Percentiles rank a stretch among this genome's conserved stretches.
Conservation (phyloP, 2,329 filamentous ascomycete genomes). For the Grosmannia clavigera region DNA sequence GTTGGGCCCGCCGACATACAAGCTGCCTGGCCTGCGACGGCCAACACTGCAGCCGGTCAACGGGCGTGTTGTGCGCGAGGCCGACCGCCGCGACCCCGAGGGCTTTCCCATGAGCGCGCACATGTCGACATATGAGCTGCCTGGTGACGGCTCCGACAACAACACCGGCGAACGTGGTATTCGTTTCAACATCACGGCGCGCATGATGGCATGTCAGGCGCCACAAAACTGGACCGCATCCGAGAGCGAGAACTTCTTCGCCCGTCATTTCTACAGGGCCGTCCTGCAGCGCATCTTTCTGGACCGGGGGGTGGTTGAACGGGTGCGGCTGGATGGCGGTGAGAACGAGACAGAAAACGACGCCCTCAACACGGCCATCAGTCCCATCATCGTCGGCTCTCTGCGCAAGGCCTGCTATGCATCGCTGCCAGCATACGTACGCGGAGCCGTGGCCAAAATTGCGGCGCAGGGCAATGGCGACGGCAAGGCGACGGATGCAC, state of each 20-base stretch:
- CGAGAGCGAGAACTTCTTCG: constrained; percentile 83
- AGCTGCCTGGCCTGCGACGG: constrained; percentile 58
- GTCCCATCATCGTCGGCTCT: constrained; percentile 77
- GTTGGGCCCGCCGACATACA: constrained; percentile 75
- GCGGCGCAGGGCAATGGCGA: constrained; percentile 7
- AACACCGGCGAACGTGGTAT: constrained; percentile 41
- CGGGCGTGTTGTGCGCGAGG: constrained; percentile 55
- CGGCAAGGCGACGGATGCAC: constrained; percentile 15
- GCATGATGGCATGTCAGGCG: constrained; percentile 97
- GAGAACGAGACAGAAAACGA: constrained; percentile 10
- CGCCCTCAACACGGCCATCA: constrained; percentile 46
- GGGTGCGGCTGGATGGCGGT: constrained; percentile 40
- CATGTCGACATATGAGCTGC: constrained; percentile 38
- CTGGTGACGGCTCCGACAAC: not conserved
- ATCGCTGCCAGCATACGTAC: constrained; percentile 64
- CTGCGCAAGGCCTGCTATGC: constrained; percentile 68
- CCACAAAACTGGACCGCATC: constrained; percentile 77
- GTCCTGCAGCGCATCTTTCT: constrained; percentile 86
- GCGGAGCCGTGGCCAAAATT: constrained; percentile 69
- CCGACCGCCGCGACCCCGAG: constrained; percentile 66
- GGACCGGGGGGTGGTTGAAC: constrained; percentile 64
- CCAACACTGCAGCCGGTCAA: constrained; percentile 54
- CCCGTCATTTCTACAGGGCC: constrained; percentile 82
- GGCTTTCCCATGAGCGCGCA: constrained; percentile 85
- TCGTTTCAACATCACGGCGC: constrained; percentile 84